Evolutionary conservation across 306 rosid genomes (phyloP).

Genomic region (Prinsepia uniflora): DNA sequence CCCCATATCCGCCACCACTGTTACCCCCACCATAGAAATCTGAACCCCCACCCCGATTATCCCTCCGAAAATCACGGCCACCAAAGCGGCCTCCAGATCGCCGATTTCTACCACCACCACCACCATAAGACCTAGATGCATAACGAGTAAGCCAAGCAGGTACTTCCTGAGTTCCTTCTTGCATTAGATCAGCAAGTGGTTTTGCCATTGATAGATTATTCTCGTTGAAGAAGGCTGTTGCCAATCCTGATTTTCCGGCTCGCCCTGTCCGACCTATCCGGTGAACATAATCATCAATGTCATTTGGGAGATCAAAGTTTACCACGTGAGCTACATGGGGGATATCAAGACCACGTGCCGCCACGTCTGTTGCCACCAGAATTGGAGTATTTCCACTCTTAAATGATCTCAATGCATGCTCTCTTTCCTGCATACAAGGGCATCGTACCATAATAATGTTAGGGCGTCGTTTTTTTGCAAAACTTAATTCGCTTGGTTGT

Average conservation of each 20-base stretch:
- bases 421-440: conserved; percentile 62
- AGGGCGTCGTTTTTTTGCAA: not conserved
- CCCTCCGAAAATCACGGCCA: conserved; percentile 70
- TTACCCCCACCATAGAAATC: conserved; percentile 56
- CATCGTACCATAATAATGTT: conserved; percentile 1
- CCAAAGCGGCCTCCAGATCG: conserved; percentile 62
- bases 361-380: conserved; percentile 83
- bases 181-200: conserved; percentile 74
- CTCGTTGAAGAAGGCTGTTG: conserved; percentile 79
- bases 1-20: conserved; percentile 44
- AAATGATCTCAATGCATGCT: conserved; percentile 66
- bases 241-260: conserved; percentile 77
- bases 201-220: conserved; percentile 52
- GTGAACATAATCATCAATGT: conserved; percentile 80
- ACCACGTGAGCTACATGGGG: conserved; percentile 80
- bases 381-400: conserved; percentile 75
- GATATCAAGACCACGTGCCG: conserved; percentile 85
- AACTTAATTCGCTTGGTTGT: not conserved
- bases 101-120: conserved; percentile 49
- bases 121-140: conserved; percentile 49
- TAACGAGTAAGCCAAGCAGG: conserved; percentile 74
- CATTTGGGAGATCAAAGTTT: conserved; percentile 77
- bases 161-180: conserved; percentile 79
- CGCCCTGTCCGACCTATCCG: conserved; percentile 84
- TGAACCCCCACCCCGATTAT: conserved; percentile 35